Percentiles rank a stretch among this genome's conserved stretches.
phyloP scores from a whole-genome alignment of 257 asterid genomes.

The Nicotiana attenuata region DNA sequence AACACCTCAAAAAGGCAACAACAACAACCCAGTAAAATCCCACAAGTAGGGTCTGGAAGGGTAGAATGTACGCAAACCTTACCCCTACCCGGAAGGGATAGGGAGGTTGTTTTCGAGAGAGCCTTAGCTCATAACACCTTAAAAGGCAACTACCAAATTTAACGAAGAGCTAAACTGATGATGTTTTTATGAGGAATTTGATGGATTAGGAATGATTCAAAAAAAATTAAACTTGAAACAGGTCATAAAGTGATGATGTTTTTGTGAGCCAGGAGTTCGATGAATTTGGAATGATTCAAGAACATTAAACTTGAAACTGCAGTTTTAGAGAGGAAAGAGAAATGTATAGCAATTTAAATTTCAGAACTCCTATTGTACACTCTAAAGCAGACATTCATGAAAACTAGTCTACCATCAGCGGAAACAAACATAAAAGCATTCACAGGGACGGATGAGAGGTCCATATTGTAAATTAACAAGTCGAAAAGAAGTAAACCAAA shows the following conservation, averaged over 20 bases:
- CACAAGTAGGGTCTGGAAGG: too few species aligned
- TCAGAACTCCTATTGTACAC: background rate
- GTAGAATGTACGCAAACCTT: too few species aligned
- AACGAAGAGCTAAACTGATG: background rate
- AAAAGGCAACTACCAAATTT: background rate
- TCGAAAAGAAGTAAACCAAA: constrained; percentile 1
- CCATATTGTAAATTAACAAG: background rate
- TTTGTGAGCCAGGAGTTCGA: too few species aligned
- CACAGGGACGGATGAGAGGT: background rate
- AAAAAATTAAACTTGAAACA: too few species aligned
- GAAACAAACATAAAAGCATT: background rate
- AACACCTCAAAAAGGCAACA: background rate
- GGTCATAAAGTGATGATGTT: too few species aligned
- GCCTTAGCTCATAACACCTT: too few species aligned
- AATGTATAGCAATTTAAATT: background rate
- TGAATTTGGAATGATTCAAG: background rate
- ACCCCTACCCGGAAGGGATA: too few species aligned
- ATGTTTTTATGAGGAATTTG: too few species aligned
- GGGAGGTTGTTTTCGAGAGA: too few species aligned
- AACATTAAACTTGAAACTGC: background rate
- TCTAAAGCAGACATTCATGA: background rate
- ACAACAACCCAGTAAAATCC: too few species aligned
- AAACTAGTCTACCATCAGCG: background rate
- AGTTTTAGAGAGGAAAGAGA: background rate
- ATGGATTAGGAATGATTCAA: too few species aligned